Base-by-base conservation (phyloP, 768 basidiomycete genomes). In the Mycena alexandri region DNA sequence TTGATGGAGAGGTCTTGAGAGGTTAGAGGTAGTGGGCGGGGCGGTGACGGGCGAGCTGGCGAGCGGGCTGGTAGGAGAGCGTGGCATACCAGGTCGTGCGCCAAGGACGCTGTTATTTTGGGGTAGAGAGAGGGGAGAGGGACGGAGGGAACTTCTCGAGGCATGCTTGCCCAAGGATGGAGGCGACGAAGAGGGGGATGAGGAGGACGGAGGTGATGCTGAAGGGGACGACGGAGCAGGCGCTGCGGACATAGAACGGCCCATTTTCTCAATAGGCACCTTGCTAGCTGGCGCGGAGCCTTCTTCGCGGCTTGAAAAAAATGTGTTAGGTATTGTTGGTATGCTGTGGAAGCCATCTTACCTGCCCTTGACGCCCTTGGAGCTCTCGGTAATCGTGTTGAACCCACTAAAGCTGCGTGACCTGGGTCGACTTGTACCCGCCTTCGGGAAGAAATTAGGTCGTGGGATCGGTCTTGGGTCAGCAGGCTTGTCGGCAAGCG, bases 391-490 rank as follows among this genome's bases (percentile, higher is more conserved):
- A 8, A 61, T 71, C 6, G 83, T 80, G 56, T 87, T 85, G 76
- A 93, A 90, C 3, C 87, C 90, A 11, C 92, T 93, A 74, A 94
- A 94, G 68, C 92, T 93, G 71, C 91, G 79, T 22, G 91, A 93
- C 55, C 92, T 77, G 6, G 93, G 93, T 7, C 93, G 79, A 11
- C 80, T 71, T 3, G 81, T 81, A 9, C 83, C 81, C 11, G 80
- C 81, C 61, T 84, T 84, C 0, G 93, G 91, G 63, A 87, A 82
- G 72, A 93, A 93, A 52, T 90, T 89, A 0, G 90, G 81, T 16
- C 90, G 77, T 0, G 86, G 89, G 29, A 91, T 82, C 6, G 67
- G 21, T 47, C 57, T 54, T 48, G 43, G 25, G 33, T 53, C 65
- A 42, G 63, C 48, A 44, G 53, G 44, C 48, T 46, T 43, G 25